phyloP scores from a whole-genome alignment of 2,329 filamentous ascomycete genomes.

The Hymenoscyphus fraxineus region DNA sequence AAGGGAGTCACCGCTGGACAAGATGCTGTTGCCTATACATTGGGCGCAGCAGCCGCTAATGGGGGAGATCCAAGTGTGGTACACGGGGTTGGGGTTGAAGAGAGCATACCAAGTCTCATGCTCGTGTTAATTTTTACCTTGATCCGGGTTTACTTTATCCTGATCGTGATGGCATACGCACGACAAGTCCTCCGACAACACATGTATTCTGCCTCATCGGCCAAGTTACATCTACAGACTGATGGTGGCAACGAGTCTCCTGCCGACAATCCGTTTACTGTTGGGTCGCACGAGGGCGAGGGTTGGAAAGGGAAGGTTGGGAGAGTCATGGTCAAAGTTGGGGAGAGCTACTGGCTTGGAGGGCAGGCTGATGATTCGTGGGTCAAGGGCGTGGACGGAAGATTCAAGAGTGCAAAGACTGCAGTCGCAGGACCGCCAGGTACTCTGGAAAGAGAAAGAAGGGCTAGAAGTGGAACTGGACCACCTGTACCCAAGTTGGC shows the following conservation, averaged over 20 bases:
- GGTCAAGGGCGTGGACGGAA: slow-evolving; percentile 59
- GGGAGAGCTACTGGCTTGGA: slow-evolving; percentile 78
- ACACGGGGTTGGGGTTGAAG: slow-evolving; percentile 61
- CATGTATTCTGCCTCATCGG: slow-evolving; percentile 46
- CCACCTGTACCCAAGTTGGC: slow-evolving; percentile 30
- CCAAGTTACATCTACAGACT: slow-evolving; percentile 33
- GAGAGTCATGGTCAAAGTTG: slow-evolving; percentile 71
- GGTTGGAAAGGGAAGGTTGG: slow-evolving; percentile 78
- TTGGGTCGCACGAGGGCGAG: slow-evolving; percentile 66
- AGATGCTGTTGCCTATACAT: slow-evolving; percentile 47
- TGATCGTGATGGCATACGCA: slow-evolving; percentile 81
- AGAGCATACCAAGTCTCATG: slow-evolving; percentile 71
- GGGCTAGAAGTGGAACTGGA: slow-evolving; percentile 41
- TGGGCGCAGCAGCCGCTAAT: slow-evolving; percentile 36
- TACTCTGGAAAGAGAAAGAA: slow-evolving; percentile 41
- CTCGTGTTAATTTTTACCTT: slow-evolving; percentile 71
- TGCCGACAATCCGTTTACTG: slow-evolving; percentile 66
- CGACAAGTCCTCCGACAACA: slow-evolving; percentile 71
- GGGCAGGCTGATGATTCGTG: slow-evolving; percentile 60
- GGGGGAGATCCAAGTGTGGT: slow-evolving; percentile 48
- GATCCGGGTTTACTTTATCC: slow-evolving; percentile 75
- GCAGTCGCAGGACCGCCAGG: slow-evolving; percentile 39
- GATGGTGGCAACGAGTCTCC: slow-evolving; percentile 41
- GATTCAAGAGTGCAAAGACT: slow-evolving; percentile 48
- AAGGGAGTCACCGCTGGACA: slow-evolving; percentile 45